These are phyloP conservation scores for Verbena officinalis DNA, from an alignment of 257 asterid genomes.

Conservation along the genomic window DNA sequence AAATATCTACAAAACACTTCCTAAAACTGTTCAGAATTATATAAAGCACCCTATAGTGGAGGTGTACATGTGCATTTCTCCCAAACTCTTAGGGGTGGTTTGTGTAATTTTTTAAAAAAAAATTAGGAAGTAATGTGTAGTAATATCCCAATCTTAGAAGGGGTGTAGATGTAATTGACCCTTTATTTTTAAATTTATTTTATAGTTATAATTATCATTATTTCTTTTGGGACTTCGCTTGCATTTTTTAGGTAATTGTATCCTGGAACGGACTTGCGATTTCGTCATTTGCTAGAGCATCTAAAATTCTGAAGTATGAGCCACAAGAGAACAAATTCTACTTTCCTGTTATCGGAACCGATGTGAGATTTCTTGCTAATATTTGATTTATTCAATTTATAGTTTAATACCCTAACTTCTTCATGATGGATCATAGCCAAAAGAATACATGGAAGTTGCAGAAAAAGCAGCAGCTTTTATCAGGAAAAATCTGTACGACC, in stretches of 20 bases:
- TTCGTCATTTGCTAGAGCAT: slow-evolving; percentile 91
- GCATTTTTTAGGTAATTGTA: slow-evolving; percentile 72
- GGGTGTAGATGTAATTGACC: too few species aligned
- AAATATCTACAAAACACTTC: too few species aligned
- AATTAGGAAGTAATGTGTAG: too few species aligned
- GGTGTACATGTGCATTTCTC: too few species aligned
- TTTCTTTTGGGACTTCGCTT: background rate
- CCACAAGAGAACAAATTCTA: slow-evolving; percentile 57
- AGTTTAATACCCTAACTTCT: slow-evolving; percentile 14
- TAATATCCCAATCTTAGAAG: too few species aligned
- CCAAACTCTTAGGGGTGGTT: too few species aligned
- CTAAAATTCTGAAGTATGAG: slow-evolving; percentile 74
- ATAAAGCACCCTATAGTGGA: too few species aligned
- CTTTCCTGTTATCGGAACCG: slow-evolving; percentile 72
- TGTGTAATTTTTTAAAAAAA: too few species aligned
- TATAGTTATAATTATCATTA: background rate
- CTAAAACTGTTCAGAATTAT: too few species aligned
- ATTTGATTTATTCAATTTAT: too few species aligned
- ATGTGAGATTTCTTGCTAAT: slow-evolving; percentile 50
- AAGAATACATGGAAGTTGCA: slow-evolving; percentile 82
- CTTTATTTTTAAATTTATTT: background rate
- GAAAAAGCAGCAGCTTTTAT: slow-evolving; percentile 84
- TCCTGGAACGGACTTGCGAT: slow-evolving; percentile 96
- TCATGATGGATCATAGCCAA: slow-evolving; percentile 52
- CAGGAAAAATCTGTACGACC: slow-evolving; percentile 66